Conservation (phyloP, 805 yeast genomes). For the Scheffersomyces lignosus region DNA sequence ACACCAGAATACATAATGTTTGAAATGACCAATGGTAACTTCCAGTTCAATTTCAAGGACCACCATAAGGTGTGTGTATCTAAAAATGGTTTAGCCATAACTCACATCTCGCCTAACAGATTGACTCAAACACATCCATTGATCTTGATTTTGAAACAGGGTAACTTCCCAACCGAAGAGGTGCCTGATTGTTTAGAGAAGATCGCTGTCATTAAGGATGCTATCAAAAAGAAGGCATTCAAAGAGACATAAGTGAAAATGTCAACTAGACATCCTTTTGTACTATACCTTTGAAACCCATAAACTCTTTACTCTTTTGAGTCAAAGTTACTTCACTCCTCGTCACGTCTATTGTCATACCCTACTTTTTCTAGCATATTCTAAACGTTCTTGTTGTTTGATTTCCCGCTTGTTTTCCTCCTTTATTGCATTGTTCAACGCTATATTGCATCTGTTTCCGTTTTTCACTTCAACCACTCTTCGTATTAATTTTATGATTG, state of each 20-base stretch:
- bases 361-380: too few species aligned
- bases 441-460: too few species aligned
- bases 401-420: too few species aligned
- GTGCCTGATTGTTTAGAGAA: conserved; percentile 46
- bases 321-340: too few species aligned
- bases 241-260: conserved; percentile 15
- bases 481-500: too few species aligned
- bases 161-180: conserved; percentile 39
- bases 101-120: conserved; percentile 79
- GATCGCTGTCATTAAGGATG: conserved; percentile 57
- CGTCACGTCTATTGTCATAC: too few species aligned
- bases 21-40: conserved; percentile 86
- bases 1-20: conserved; percentile 83
- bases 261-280: too few species aligned
- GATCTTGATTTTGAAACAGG: conserved; percentile 42
- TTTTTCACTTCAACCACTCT: too few species aligned
- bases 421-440: too few species aligned
- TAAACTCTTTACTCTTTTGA: too few species aligned
- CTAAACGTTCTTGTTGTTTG: too few species aligned
- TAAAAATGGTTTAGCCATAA: conserved; percentile 70
- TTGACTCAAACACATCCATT: conserved; percentile 67
- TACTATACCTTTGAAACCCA: too few species aligned
- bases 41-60: conserved; percentile 94
- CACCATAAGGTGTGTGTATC: conserved; percentile 87
- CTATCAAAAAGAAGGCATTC: conserved; percentile 47